Percentiles rank a stretch among this genome's conserved stretches.
Evolutionary conservation across 2,329 filamentous ascomycete genomes (phyloP).

Genomic region (Alternaria atra): DNA sequence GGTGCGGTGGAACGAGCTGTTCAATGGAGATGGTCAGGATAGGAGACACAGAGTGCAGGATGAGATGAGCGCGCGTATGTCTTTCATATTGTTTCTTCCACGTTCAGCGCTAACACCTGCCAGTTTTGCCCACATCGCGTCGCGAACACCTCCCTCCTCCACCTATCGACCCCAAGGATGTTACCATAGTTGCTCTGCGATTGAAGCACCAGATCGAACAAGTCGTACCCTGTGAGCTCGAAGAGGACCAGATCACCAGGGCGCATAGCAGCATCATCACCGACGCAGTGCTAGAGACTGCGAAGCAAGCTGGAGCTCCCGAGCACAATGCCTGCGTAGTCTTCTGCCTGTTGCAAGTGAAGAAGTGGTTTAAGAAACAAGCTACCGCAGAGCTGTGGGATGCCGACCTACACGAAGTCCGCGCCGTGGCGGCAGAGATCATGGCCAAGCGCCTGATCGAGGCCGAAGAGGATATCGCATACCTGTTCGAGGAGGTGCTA

Average conservation of each 20-base stretch:
- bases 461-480: conserved; percentile 77
- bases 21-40: conserved; percentile 50
- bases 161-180: conserved; percentile 77
- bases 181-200: conserved; percentile 88
- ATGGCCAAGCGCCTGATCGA: conserved; percentile 94
- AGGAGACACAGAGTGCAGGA: conserved; percentile 52
- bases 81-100: conserved; percentile 1
- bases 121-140: conserved; percentile 72
- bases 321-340: conserved; percentile 83
- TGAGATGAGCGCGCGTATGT: conserved; percentile 53
- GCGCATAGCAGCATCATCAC: conserved; percentile 90
- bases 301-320: conserved; percentile 79
- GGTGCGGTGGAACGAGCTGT: conserved; percentile 52
- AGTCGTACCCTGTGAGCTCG: conserved; percentile 88
- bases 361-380: conserved; percentile 82
- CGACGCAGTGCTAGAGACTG: conserved; percentile 77
- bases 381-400: conserved; percentile 88
- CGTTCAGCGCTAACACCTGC: conserved; percentile 12
- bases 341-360: conserved; percentile 78
- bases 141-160: conserved; percentile 67
- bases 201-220: conserved; percentile 91
- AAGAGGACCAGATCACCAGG: conserved; percentile 75
- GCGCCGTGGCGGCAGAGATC: conserved; percentile 86
- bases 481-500: conserved; percentile 81
- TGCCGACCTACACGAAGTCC: conserved; percentile 79